These are phyloP conservation scores for Phlebopus sp. DNA, from an alignment of 1,284 basidiomycete genomes.

Conservation along the genomic window DNA sequence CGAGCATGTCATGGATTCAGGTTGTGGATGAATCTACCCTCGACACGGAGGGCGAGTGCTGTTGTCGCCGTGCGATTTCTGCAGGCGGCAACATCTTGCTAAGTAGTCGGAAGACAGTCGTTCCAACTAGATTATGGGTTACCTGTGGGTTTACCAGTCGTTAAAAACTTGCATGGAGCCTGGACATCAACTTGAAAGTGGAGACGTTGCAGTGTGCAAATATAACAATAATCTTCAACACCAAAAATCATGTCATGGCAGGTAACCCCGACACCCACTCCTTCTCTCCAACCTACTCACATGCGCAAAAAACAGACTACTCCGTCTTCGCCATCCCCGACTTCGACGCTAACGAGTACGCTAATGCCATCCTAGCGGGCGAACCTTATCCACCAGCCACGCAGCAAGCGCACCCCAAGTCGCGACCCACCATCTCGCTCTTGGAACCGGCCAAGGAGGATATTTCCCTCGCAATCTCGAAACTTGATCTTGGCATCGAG, in stretches of 20 bases:
- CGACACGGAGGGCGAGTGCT: too few species aligned
- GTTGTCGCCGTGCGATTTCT: too few species aligned
- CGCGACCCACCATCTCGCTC: constrained; percentile 34
- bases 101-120: too few species aligned
- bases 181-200: too few species aligned
- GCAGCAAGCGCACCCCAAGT: constrained; percentile 23
- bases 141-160: too few species aligned
- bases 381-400: constrained; percentile 57
- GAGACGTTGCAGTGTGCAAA: too few species aligned
- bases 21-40: too few species aligned
- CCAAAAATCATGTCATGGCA: constrained; percentile 21
- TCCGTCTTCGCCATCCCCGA: constrained; percentile 62
- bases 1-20: too few species aligned
- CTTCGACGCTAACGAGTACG: constrained; percentile 87
- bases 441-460: constrained; percentile 76
- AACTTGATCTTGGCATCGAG: constrained; percentile 80
- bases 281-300: not conserved
- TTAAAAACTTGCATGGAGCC: too few species aligned
- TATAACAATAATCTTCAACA: too few species aligned
- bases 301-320: constrained; percentile 45
- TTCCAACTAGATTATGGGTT: too few species aligned
- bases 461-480: constrained; percentile 81
- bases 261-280: constrained; percentile 13
- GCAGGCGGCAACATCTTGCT: too few species aligned
- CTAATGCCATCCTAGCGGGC: constrained; percentile 82